Evolutionary conservation across 768 basidiomycete species (phyloP).

Genomic region (Trametes punicea): DNA sequence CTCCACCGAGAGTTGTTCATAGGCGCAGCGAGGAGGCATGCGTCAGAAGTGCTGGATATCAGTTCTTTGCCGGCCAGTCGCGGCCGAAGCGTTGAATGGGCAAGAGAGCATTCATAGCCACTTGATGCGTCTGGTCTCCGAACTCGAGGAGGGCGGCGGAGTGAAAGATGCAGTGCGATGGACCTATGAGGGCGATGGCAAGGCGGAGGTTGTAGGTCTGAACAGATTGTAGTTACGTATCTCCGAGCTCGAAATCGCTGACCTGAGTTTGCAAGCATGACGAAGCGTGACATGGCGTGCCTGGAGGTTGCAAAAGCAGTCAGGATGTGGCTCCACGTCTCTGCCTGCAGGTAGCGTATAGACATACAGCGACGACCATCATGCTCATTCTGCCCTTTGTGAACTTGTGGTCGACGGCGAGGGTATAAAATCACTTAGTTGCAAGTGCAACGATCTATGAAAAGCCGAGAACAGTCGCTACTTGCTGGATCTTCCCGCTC

Average conservation of each 20-base stretch:
- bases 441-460: conserved; percentile 78
- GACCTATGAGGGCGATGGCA: conserved; percentile 90
- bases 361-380: conserved; percentile 93
- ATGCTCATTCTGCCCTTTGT: conserved; percentile 88
- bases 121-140: conserved; percentile 87
- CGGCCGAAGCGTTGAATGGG: conserved; percentile 92
- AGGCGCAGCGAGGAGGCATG: conserved; percentile 89
- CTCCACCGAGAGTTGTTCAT: conserved; percentile 98
- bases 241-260: conserved; percentile 95
- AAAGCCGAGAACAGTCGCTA: conserved; percentile 73
- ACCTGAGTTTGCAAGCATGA: conserved; percentile 41
- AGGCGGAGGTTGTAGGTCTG: conserved; percentile 81
- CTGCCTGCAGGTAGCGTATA: conserved; percentile 91
- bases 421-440: conserved; percentile 85
- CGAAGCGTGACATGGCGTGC: conserved; percentile 36
- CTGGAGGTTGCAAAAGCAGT: conserved; percentile 96
- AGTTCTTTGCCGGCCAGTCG: conserved; percentile 96
- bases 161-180: conserved; percentile 93
- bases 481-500: conserved; percentile 76
- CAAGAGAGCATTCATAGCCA: conserved; percentile 90
- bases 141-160: conserved; percentile 95
- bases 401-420: conserved; percentile 93
- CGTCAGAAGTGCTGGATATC: conserved; percentile 95
- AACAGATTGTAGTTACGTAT: conserved; percentile 92
- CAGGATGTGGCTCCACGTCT: conserved; percentile 94